Percentiles rank a stretch among this genome's conserved stretches.
Evolutionary conservation across 169 alveolate species (phyloP).

Genomic region (Babesia caballi): DNA sequence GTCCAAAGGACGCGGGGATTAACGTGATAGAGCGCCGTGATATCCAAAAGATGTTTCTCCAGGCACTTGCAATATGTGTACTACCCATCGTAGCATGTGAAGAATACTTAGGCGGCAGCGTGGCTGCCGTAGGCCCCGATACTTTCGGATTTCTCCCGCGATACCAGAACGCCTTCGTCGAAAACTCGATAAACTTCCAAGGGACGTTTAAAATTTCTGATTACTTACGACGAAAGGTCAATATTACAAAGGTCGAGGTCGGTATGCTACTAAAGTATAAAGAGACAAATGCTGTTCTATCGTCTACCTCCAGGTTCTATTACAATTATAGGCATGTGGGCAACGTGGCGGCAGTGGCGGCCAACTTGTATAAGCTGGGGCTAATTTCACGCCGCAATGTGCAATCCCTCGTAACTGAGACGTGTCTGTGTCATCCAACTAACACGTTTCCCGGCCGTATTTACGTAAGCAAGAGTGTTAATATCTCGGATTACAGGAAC

Average conservation of each 20-base stretch:
- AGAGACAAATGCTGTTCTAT: conserved; percentile 57
- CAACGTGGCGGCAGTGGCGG: conserved; percentile 46
- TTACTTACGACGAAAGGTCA: neutral
- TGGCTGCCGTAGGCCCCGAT: conserved; percentile 60
- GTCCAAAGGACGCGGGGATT: no score
- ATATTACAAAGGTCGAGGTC: neutral
- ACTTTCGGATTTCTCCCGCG: conserved; percentile 40
- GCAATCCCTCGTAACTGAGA: conserved; percentile 32
- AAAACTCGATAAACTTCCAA: neutral
- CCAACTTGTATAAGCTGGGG: conserved; percentile 26
- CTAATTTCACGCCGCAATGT: conserved; percentile 14
- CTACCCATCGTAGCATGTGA: neutral
- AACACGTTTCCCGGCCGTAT: conserved; percentile 46
- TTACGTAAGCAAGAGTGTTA: conserved; percentile 31
- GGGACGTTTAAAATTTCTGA: neutral
- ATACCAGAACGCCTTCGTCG: conserved; percentile 13
- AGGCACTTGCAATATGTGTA: neutral
- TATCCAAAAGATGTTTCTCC: conserved; percentile 1
- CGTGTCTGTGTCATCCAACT: conserved; percentile 60
- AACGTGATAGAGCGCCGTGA: no score
- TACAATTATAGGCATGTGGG: conserved; percentile 75
- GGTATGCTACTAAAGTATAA: conserved; percentile 51
- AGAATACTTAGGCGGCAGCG: conserved; percentile 23
- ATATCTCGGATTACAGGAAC: conserved; percentile 19
- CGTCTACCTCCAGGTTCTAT: conserved; percentile 73